Conservation (phyloP, 176 grass and related monocot genomes). For the Leersia perrieri region DNA sequence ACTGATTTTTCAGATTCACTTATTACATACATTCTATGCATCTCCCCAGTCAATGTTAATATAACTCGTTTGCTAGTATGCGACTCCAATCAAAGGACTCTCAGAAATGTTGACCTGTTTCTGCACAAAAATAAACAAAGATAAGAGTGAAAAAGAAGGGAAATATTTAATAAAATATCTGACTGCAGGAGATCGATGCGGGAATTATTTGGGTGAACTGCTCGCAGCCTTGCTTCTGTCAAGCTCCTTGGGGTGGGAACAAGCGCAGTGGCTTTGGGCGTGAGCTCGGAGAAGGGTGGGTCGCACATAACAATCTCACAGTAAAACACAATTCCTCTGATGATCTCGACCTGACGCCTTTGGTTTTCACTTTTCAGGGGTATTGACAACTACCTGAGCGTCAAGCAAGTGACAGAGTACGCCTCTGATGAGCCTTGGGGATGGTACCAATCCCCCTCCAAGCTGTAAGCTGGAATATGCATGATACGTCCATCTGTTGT, state of each 20-base stretch:
- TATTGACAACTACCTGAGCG: constrained; percentile 78
- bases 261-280: constrained; percentile 96
- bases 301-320: background rate
- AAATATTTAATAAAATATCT: background rate
- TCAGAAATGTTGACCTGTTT: background rate
- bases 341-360: background rate
- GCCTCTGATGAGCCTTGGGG: constrained; percentile 86
- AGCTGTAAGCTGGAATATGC: constrained; percentile 36
- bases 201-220: constrained; percentile 90
- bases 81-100: background rate
- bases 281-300: constrained; percentile 91
- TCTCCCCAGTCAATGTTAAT: background rate
- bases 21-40: background rate
- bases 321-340: background rate
- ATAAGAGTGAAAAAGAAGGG: background rate
- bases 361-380: constrained; percentile 52
- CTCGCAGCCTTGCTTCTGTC: constrained; percentile 97
- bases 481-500: background rate
- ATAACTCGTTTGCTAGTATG: background rate
- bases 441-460: constrained; percentile 81
- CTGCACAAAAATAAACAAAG: no score
- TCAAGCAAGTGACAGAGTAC: constrained; percentile 96
- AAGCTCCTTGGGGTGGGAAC: constrained; percentile 95
- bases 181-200: constrained; percentile 58
- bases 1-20: background rate